These are phyloP conservation scores for Eremothecium coryli DNA, from an alignment of 1,139 yeast genomes.

Conservation along the genomic window DNA sequence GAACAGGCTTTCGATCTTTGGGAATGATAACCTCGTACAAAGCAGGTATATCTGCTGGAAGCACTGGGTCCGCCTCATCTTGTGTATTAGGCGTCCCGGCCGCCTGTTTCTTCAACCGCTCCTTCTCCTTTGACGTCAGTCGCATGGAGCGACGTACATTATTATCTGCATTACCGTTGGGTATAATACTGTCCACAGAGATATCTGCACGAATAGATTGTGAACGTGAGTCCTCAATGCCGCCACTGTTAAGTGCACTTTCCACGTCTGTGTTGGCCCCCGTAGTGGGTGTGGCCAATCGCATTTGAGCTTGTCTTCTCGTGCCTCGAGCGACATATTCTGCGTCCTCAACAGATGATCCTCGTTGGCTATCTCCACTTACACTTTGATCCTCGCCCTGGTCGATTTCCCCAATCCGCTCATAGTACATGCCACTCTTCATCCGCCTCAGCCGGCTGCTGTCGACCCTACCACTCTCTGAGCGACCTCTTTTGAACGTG, in stretches of 20 bases:
- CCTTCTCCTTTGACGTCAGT: conserved; percentile 16
- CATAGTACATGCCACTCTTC: conserved; percentile 22
- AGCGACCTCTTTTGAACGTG: conserved; percentile 26
- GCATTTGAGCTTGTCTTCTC: conserved; percentile 1
- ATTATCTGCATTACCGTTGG: conserved; percentile 11
- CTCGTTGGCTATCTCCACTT: background rate
- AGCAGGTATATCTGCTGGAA: too few relatives aligned
- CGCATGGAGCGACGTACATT: conserved; percentile 24
- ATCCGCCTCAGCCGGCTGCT: conserved; percentile 21
- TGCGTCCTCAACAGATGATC: conserved; percentile 4
- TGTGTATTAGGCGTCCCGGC: conserved; percentile 3
- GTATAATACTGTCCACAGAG: conserved; percentile 15
- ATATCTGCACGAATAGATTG: conserved; percentile 12
- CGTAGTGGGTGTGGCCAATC: background rate
- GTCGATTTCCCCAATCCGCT: conserved; percentile 13
- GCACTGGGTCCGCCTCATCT: conserved; percentile 9
- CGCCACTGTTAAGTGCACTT: background rate
- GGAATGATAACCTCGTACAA: conserved; percentile 26
- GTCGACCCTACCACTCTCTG: conserved; percentile 29
- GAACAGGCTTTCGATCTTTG: conserved; percentile 23
- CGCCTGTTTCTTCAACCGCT: conserved; percentile 5
- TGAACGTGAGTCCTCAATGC: background rate
- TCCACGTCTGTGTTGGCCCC: background rate
- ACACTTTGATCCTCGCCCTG: conserved; percentile 8
- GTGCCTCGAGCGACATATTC: conserved; percentile 6